These are phyloP conservation scores for Gaertneriomyces sp. DNA, from an alignment of 192 early-diverging fungal species.

Conservation along the genomic window DNA sequence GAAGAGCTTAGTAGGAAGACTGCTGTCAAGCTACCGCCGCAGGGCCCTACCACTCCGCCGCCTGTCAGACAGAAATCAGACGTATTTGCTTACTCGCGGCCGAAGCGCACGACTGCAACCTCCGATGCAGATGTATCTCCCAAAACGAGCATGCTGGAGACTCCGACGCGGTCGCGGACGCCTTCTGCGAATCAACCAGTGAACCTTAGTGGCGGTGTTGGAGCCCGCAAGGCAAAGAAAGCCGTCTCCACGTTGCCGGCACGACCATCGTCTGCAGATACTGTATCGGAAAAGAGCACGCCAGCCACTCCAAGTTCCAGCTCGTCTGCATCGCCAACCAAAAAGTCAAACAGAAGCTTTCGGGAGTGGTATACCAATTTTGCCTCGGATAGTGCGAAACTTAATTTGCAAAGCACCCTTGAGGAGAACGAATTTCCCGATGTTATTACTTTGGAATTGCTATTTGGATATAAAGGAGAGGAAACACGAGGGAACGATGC, in stretches of 20 bases:
- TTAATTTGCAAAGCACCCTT: constrained; percentile 12
- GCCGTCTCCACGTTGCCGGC: background rate
- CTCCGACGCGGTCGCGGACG: no score
- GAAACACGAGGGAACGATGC: constrained; percentile 11
- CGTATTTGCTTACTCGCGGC: background rate
- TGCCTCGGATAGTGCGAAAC: constrained; percentile 3
- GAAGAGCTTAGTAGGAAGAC: background rate
- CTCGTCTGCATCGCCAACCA: background rate
- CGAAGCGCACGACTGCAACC: background rate
- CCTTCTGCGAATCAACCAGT: no score
- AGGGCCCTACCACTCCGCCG: no score
- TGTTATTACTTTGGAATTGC: constrained; percentile 18
- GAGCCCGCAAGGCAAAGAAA: constrained; percentile 14
- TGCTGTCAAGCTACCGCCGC: no score
- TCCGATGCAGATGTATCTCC: no score
- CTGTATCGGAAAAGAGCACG: background rate
- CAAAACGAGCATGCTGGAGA: no score
- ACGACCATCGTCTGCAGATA: background rate
- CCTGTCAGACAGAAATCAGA: background rate
- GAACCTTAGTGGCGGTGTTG: constrained; percentile 21
- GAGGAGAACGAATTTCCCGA: constrained; percentile 23
- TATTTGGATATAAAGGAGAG: constrained; percentile 14
- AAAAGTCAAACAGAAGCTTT: constrained; percentile 15
- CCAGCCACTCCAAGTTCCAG: constrained; percentile 1
- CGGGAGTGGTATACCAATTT: constrained; percentile 28